A percentile compares a stretch with the other conserved stretches of the same genome.
Evolutionary conservation across 176 grass and related monocot genomes (phyloP).

Genomic region (Zoysia japonica): DNA sequence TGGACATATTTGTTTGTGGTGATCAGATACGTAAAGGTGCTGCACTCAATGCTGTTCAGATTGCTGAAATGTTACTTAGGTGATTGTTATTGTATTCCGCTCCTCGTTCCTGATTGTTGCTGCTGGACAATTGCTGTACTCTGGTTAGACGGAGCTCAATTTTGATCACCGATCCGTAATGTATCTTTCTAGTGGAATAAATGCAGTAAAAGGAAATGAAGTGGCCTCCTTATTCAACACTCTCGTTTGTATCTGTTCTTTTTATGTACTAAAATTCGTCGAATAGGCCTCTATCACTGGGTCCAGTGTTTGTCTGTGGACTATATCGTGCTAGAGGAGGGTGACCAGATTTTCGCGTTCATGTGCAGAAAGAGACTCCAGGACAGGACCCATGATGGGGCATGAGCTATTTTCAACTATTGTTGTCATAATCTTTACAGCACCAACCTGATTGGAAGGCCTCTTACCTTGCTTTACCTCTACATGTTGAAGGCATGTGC

Average conservation of each 20-base stretch:
- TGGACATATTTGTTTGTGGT: slow-evolving; percentile 95
- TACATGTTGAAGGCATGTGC: not conserved
- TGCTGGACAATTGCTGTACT: slow-evolving; percentile 15
- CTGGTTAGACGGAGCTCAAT: slow-evolving; percentile 19
- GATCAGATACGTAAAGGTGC: slow-evolving; percentile 99
- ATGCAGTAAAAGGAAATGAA: slow-evolving; percentile 8
- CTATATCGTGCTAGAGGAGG: not conserved
- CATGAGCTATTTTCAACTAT: too few species aligned
- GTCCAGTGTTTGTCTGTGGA: slow-evolving; percentile 9
- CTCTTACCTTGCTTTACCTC: not conserved
- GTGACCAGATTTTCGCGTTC: not conserved
- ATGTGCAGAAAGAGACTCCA: not conserved
- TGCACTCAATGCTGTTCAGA: slow-evolving; percentile 91
- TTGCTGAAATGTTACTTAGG: slow-evolving; percentile 89
- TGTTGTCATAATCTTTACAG: not conserved
- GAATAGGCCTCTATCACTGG: not conserved
- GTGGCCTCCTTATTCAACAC: not conserved
- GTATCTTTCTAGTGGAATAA: slow-evolving; percentile 29
- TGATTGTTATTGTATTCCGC: slow-evolving; percentile 23
- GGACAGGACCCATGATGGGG: not conserved
- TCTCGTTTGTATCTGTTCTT: not conserved
- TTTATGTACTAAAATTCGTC: not conserved
- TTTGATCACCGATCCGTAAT: slow-evolving; percentile 39
- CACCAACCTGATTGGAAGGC: not conserved
- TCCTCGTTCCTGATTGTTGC: not conserved